A percentile compares a stretch with the other conserved stretches of the same genome.
Evolutionary conservation across 2,329 filamentous ascomycete genomes (phyloP).

Genomic region (Neofusicoccum ribis): DNA sequence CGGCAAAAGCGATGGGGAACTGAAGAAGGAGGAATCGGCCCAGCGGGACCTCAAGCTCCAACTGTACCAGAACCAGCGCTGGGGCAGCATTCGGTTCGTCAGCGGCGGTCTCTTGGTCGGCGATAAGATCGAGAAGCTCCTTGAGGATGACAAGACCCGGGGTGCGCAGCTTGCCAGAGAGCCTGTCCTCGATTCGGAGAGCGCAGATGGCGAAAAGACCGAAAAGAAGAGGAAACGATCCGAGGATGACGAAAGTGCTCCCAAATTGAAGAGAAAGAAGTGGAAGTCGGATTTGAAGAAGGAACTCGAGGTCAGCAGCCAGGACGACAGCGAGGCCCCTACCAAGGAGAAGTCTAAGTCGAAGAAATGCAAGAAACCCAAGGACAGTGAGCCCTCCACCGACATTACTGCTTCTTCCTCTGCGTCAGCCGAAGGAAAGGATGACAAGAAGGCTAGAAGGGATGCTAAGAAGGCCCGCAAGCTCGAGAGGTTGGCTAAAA

Average conservation of each 20-base stretch:
- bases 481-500: conserved; percentile 46
- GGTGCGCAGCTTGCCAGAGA: conserved; percentile 30
- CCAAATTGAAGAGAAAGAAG: conserved; percentile 39
- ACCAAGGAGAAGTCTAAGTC: conserved; percentile 35
- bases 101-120: conserved; percentile 73
- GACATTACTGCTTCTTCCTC: conserved; percentile 22
- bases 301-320: conserved; percentile 22
- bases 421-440: conserved; percentile 38
- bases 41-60: conserved; percentile 71
- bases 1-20: conserved; percentile 73
- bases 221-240: conserved; percentile 37
- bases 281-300: conserved; percentile 36
- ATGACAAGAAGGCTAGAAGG: conserved; percentile 37
- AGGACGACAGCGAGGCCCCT: background rate
- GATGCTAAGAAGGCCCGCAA: conserved; percentile 40
- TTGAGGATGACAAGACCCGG: conserved; percentile 28
- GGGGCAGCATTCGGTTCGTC: conserved; percentile 80
- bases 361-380: conserved; percentile 32
- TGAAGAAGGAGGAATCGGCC: conserved; percentile 68
- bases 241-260: conserved; percentile 32
- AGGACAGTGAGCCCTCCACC: conserved; percentile 24
- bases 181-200: background rate
- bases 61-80: conserved; percentile 72
- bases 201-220: conserved; percentile 18
- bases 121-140: conserved; percentile 52